A percentile compares a stretch with the other conserved stretches of the same genome.
phyloP scores from a whole-genome alignment of 2,329 filamentous ascomycete genomes.

The Xylaria sp. region DNA sequence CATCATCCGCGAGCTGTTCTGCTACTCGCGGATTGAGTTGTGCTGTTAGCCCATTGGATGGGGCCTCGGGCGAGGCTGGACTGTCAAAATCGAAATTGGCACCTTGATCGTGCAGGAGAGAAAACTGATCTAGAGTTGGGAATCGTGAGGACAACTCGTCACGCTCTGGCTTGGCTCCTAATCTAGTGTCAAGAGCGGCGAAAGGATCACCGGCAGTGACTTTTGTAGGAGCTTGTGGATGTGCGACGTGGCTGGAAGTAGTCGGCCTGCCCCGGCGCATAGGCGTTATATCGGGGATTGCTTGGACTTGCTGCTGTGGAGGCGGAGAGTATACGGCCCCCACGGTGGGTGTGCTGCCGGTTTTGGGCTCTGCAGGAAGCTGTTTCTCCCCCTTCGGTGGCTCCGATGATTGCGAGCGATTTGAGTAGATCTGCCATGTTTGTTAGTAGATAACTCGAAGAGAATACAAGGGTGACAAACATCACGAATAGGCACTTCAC shows the following conservation, averaged over 20 bases:
- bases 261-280: constrained; percentile 87
- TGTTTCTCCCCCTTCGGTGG: constrained; percentile 56
- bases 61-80: constrained; percentile 49
- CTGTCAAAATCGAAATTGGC: constrained; percentile 83
- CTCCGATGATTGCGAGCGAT: constrained; percentile 69
- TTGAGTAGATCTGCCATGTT: constrained; percentile 71
- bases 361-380: constrained; percentile 56
- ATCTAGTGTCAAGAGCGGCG: constrained; percentile 79
- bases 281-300: constrained; percentile 86
- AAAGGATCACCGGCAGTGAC: constrained; percentile 82
- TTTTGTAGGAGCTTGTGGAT: constrained; percentile 66
- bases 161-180: constrained; percentile 54
- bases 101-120: constrained; percentile 83
- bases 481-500: constrained; percentile 85
- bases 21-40: constrained; percentile 70
- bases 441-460: constrained; percentile 24
- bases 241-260: constrained; percentile 45
- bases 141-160: constrained; percentile 88
- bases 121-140: constrained; percentile 91
- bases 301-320: constrained; percentile 66
- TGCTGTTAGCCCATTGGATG: constrained; percentile 48
- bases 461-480: constrained; percentile 57
- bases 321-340: constrained; percentile 84
- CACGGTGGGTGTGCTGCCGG: constrained; percentile 65
- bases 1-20: constrained; percentile 82